Evolutionary conservation across 1,284 basidiomycete species (phyloP), one percentile per base, ranked within the genome.

Genomic region (Sphaerobolus stellatus): DNA sequence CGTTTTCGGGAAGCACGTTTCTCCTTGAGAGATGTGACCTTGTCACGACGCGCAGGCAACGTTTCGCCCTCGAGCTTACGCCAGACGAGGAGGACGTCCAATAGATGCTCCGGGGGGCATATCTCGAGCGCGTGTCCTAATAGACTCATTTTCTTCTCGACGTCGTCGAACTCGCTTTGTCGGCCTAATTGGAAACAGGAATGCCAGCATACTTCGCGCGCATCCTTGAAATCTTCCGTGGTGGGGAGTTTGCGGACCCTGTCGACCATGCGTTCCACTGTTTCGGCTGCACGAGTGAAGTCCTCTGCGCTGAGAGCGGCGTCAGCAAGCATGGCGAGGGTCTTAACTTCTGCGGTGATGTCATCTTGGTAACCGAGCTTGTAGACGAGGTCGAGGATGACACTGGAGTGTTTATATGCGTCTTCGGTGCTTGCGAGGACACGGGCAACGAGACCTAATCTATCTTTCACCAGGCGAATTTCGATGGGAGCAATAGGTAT

Each of bases 331-430:
- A 96, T 95, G 30, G 91, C 90, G 34, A 93, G 78, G 1, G 86
- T 81, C 65, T 91, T 87, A 50, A 92, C 86, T 66, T 90, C 83
- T 2, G 91, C 90, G 7, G 83, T 78, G 3, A 74, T 63, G 62
- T 94, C 86, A 30, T 76, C 76, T 47, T 78, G 74, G 67, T 87
- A 92, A 1, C 94, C 94, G 11, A 98, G 84, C 71, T 95, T 96
- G 68, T 84, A 76, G 18, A 88, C 83, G 29, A 98, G 82, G 51
- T 96, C 93, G 34, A 97, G 79, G 47, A 98, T 86, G 57, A 98
- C 88, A 64, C 94, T 86, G 1, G 87, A 83, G 67, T 97, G 92
- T 59, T 88, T 88, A 73, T 93, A 95, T 2, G 93, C 90, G 58
- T 93, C 89, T 59, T 75, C 78, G 57, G 90, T 94, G 63, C 83